Conservation (phyloP, 768 basidiomycete genomes). For the Harrya chromipes region DNA sequence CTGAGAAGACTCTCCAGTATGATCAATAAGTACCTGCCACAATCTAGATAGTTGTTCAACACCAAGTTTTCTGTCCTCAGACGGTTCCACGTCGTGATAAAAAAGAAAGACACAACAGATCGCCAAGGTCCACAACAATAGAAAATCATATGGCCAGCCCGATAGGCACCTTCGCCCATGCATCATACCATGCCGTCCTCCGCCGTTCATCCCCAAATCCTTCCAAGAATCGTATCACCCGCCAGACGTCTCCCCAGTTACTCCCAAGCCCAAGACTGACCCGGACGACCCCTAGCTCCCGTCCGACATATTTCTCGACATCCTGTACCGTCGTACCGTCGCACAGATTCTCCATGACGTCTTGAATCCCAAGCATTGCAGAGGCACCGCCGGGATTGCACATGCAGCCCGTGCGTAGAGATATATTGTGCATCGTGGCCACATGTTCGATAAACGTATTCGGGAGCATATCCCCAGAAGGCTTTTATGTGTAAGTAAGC, state of each 20-base stretch:
- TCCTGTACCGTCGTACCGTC: constrained; percentile 58
- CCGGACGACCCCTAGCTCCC: constrained; percentile 71
- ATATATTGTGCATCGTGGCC: constrained; percentile 61
- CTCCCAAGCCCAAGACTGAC: constrained; percentile 79
- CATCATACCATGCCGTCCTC: constrained; percentile 40
- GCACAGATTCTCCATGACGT: constrained; percentile 60
- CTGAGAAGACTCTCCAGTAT: too few relatives aligned
- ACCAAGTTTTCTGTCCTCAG: too few relatives aligned
- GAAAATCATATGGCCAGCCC: constrained; percentile 33
- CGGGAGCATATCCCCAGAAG: constrained; percentile 62
- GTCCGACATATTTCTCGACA: constrained; percentile 58
- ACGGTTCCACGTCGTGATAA: not conserved
- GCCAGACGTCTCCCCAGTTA: constrained; percentile 73
- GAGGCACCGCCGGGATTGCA: constrained; percentile 85
- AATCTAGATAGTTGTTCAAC: too few relatives aligned
- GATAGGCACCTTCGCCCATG: constrained; percentile 32
- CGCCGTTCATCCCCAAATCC: constrained; percentile 41
- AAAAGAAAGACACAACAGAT: not conserved
- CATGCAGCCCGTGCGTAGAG: constrained; percentile 82
- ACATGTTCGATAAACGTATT: constrained; percentile 73
- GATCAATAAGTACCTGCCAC: too few relatives aligned
- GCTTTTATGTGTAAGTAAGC: constrained; percentile 35
- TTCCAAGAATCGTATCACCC: constrained; percentile 47
- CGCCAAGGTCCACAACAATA: too few relatives aligned
- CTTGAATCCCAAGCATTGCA: constrained; percentile 61